These are phyloP conservation scores for Aphanocladium album DNA, from an alignment of 2,329 filamentous ascomycete genomes.

Conservation along the genomic window DNA sequence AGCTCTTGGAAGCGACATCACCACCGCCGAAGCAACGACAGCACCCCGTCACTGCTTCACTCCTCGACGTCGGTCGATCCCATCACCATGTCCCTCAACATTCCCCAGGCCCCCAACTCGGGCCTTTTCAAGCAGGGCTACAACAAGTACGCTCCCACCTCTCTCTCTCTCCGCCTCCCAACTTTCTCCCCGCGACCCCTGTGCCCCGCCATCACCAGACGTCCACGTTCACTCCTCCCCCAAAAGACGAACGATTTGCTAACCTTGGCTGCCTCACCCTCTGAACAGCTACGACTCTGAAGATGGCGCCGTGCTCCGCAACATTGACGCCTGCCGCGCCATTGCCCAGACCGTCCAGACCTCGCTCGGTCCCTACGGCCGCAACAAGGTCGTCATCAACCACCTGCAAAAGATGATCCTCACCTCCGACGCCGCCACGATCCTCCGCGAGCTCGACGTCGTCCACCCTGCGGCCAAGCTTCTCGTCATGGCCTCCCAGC, in stretches of 20 bases:
- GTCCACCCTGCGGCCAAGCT: constrained; percentile 97
- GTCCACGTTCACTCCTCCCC: constrained; percentile 1
- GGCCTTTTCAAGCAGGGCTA: constrained; percentile 96
- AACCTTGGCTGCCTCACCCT: constrained; percentile 15
- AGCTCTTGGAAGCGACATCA: constrained; percentile 14
- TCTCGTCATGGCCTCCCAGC: constrained; percentile 96
- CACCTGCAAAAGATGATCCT: constrained; percentile 99
- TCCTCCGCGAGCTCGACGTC: constrained; percentile 94
- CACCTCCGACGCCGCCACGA: constrained; percentile 95
- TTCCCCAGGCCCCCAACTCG: constrained; percentile 88
- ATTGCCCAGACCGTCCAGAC: constrained; percentile 96
- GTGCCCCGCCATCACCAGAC: constrained; percentile 16
- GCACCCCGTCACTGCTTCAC: constrained; percentile 7
- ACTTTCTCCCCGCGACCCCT: constrained; percentile 21
- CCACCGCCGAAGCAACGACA: constrained; percentile 12
- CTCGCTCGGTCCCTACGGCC: constrained; percentile 91
- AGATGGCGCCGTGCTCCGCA: constrained; percentile 96
- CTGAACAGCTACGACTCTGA: constrained; percentile 84
- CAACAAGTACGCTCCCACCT: constrained; percentile 66
- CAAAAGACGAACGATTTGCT: constrained; percentile 6
- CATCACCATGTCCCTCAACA: constrained; percentile 80
- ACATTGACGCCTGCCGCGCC: constrained; percentile 96
- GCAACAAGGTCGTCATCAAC: constrained; percentile 99
- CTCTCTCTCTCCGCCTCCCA: constrained; percentile 13
- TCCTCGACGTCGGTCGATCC: constrained; percentile 6